phyloP scores from a whole-genome alignment of 352 stramenopile genomes.

The Globisporangium carolinianum region DNA sequence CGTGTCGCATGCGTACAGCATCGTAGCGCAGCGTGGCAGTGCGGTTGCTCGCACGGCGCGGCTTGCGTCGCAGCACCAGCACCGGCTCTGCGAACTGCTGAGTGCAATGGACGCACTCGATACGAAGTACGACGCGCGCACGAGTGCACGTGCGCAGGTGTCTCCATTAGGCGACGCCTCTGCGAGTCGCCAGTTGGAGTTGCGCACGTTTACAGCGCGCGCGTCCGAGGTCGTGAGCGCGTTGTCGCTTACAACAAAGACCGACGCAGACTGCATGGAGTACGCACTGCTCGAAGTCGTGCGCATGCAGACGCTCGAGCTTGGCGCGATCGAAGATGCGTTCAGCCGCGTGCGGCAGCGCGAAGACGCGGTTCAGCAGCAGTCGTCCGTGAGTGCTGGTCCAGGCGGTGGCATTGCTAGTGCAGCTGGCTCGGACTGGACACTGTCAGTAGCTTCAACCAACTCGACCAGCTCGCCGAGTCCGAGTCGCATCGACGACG shows the following conservation, averaged over 20 bases:
- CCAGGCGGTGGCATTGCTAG: too few relatives aligned
- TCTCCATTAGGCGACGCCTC: slow-evolving; percentile 17
- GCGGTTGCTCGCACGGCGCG: slow-evolving; percentile 56
- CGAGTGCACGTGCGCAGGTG: slow-evolving; percentile 27
- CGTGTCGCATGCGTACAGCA: slow-evolving; percentile 52
- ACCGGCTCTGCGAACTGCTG: slow-evolving; percentile 65
- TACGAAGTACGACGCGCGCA: slow-evolving; percentile 21
- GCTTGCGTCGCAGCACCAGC: slow-evolving; percentile 57
- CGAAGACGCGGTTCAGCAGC: slow-evolving; percentile 49
- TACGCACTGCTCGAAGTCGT: slow-evolving; percentile 73
- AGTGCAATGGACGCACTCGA: slow-evolving; percentile 69
- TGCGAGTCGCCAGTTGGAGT: slow-evolving; percentile 32
- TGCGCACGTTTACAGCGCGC: slow-evolving; percentile 55
- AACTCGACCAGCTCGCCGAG: too few relatives aligned
- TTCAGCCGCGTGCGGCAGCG: slow-evolving; percentile 50
- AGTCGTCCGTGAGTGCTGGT: slow-evolving; percentile 1
- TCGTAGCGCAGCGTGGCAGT: slow-evolving; percentile 48
- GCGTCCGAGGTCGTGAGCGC: slow-evolving; percentile 68
- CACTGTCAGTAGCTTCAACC: too few relatives aligned
- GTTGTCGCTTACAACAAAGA: slow-evolving; percentile 61
- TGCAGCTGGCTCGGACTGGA: too few relatives aligned
- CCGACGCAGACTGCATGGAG: slow-evolving; percentile 76
- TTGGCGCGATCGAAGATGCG: slow-evolving; percentile 68
- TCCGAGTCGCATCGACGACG: too few relatives aligned
- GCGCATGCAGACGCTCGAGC: slow-evolving; percentile 73